Conservation (phyloP, 495 filamentous ascomycete genomes). For the Mycothermus thermophilus region DNA sequence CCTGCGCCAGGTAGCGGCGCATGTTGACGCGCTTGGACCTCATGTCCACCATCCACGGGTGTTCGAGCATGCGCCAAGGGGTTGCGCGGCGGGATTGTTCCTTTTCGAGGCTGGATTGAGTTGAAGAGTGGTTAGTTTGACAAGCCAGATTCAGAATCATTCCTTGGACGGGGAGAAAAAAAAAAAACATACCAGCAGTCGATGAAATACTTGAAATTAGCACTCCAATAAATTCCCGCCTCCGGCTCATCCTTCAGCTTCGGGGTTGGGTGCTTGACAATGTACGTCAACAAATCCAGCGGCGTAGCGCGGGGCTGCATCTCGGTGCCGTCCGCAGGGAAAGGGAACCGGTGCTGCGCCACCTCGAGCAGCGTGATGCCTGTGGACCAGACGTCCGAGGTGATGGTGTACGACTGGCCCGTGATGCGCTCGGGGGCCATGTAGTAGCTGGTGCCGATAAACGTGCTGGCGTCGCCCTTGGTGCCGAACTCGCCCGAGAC, state of each 20-base stretch:
- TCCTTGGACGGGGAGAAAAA: background rate
- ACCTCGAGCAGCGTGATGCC: slow-evolving; percentile 95
- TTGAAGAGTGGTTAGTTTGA: too few relatives aligned
- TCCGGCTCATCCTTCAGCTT: slow-evolving; percentile 89
- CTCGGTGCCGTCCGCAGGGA: slow-evolving; percentile 91
- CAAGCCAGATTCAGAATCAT: background rate
- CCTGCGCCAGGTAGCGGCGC: slow-evolving; percentile 75
- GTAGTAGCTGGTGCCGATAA: slow-evolving; percentile 97
- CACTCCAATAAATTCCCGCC: slow-evolving; percentile 73
- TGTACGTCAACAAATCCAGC: slow-evolving; percentile 92
- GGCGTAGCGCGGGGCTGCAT: slow-evolving; percentile 71
- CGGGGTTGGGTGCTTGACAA: slow-evolving; percentile 88
- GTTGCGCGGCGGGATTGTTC: slow-evolving; percentile 73
- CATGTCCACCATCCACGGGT: slow-evolving; percentile 98
- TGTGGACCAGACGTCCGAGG: slow-evolving; percentile 93
- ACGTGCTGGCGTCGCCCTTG: slow-evolving; percentile 96
- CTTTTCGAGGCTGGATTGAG: slow-evolving; percentile 66
- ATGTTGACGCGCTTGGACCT: slow-evolving; percentile 91
- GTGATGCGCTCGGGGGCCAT: slow-evolving; percentile 98
- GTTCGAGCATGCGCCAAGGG: slow-evolving; percentile 97
- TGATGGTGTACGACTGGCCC: slow-evolving; percentile 94
- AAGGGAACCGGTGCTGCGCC: slow-evolving; percentile 93
- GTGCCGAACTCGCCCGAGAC: slow-evolving; percentile 96
- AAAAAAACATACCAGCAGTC: slow-evolving; percentile 79
- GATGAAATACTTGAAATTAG: slow-evolving; percentile 97